Conservation (phyloP, 2,329 filamentous ascomycete species). For the Aureobasidium uvarum region DNA sequence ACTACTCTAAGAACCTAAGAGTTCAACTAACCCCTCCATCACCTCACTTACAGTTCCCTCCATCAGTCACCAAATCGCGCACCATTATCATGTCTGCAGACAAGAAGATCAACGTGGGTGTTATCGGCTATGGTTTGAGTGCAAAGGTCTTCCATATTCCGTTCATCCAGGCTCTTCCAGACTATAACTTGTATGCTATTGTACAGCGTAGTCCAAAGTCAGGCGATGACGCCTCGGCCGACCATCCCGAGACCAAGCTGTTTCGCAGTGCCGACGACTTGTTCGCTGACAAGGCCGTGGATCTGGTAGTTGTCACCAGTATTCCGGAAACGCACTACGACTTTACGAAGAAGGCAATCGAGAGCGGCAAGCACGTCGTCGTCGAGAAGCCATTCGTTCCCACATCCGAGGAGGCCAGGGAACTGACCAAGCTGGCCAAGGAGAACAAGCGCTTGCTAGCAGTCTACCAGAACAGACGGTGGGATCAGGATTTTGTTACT, state of each 20-base stretch:
- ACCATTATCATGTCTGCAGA: slow-evolving; percentile 22
- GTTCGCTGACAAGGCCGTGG: slow-evolving; percentile 62
- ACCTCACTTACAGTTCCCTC: background rate
- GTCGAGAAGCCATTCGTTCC: slow-evolving; percentile 83
- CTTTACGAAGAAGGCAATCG: slow-evolving; percentile 63
- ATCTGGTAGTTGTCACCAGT: slow-evolving; percentile 70
- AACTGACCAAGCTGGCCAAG: slow-evolving; percentile 51
- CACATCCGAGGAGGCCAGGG: slow-evolving; percentile 63
- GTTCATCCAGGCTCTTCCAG: slow-evolving; percentile 62
- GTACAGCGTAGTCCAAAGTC: slow-evolving; percentile 69
- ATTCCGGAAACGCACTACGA: slow-evolving; percentile 69
- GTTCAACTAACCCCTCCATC: background rate
- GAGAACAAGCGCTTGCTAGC: slow-evolving; percentile 44
- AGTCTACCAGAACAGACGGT: slow-evolving; percentile 63
- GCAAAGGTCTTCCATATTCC: slow-evolving; percentile 85
- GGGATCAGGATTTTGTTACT: slow-evolving; percentile 74
- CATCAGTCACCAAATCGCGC: background rate
- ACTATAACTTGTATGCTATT: slow-evolving; percentile 69
- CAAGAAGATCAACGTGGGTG: slow-evolving; percentile 53
- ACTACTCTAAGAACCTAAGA: background rate
- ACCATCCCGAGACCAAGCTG: slow-evolving; percentile 64
- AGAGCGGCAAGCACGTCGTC: slow-evolving; percentile 72
- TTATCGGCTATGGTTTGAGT: slow-evolving; percentile 61
- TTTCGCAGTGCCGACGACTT: slow-evolving; percentile 63
- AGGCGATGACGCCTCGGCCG: slow-evolving; percentile 64